phyloP scores from a whole-genome alignment of 148 eudicot species.

The Fagopyrum homotropicum region DNA sequence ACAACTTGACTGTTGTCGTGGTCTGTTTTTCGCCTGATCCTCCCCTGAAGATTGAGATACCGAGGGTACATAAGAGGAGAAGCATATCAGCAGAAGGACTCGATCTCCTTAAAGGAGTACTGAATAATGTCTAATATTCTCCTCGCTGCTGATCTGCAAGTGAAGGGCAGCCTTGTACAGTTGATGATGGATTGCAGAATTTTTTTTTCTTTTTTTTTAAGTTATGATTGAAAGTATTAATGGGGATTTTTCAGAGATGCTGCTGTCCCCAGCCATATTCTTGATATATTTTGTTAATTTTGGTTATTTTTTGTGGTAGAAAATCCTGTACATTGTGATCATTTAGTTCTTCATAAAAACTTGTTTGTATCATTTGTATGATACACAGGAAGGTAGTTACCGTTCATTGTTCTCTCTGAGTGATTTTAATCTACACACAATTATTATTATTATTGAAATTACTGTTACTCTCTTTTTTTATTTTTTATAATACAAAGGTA shows the following conservation, averaged over 20 bases:
- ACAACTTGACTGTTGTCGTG: conserved; percentile 18
- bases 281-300: not conserved
- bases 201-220: not conserved
- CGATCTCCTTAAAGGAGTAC: conserved; percentile 18
- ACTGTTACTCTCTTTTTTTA: not conserved
- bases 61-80: conserved; percentile 18
- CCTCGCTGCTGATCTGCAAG: not conserved
- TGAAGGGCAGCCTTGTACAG: conserved; percentile 11
- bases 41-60: conserved; percentile 20
- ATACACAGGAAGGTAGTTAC: conserved; percentile 2
- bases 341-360: conserved; percentile 1
- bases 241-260: conserved; percentile 14
- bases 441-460: not conserved
- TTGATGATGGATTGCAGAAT: conserved; percentile 9
- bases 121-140: not conserved
- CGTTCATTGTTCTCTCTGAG: not conserved
- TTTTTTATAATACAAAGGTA: no score
- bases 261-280: conserved; percentile 15
- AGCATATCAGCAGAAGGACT: conserved; percentile 21
- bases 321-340: conserved; percentile 11
- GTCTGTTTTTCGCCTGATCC: conserved; percentile 17
- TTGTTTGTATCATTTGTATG: conserved; percentile 10
- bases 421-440: not conserved
- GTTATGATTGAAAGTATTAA: not conserved
- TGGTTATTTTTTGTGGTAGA: not conserved